Evolutionary conservation across 345 rosid species (phyloP), one percentile per base, ranked within the genome.

Genomic region (Punica granatum): DNA sequence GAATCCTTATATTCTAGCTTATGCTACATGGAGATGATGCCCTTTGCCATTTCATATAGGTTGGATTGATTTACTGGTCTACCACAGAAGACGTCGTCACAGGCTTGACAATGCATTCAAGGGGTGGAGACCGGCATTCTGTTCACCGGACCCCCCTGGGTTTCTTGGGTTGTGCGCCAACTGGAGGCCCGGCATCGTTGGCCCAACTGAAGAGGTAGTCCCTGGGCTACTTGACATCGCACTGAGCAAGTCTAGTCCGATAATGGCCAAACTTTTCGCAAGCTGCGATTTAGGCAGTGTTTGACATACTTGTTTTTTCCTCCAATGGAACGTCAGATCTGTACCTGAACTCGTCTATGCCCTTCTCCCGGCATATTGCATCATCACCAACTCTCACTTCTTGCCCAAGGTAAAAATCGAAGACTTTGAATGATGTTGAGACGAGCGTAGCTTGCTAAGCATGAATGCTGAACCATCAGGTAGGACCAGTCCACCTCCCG

Each of bases 21-120:
- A n/a, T n/a, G n/a, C n/a, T n/a, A n/a, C n/a, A n/a, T n/a, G n/a
- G n/a, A n/a, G n/a, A n/a, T n/a, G n/a, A n/a, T n/a, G n/a, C n/a
- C n/a, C n/a, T n/a, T n/a, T n/a, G n/a, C n/a, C n/a, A 7, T 7
- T 49, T 51, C 33, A 30, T 19, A n/a, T 25, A 87, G 88, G 31
- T 82, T 12, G 95, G 96, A 6, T 86, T 83, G 92, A 73, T 80
- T 41, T 88, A 92, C 43, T 96, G 84, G 35, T 80, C 98, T 16
- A 41, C 69, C 0, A 13, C 84, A 1, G 92, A 92, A 73, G 98
- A 88, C 39, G 0, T 67, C 4, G 60, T 85, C 8, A 90, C 98
- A 21, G 64, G 64, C n/a, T 2, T 60, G 23, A 31, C n/a, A 18
- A 31, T 60, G 6, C 39, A 60, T 35, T 16, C 64, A 69, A n/a